Evolutionary conservation across 805 yeast genomes (phyloP), one percentile per base, ranked within the genome.

Genomic region (Starmera dryadoides): DNA sequence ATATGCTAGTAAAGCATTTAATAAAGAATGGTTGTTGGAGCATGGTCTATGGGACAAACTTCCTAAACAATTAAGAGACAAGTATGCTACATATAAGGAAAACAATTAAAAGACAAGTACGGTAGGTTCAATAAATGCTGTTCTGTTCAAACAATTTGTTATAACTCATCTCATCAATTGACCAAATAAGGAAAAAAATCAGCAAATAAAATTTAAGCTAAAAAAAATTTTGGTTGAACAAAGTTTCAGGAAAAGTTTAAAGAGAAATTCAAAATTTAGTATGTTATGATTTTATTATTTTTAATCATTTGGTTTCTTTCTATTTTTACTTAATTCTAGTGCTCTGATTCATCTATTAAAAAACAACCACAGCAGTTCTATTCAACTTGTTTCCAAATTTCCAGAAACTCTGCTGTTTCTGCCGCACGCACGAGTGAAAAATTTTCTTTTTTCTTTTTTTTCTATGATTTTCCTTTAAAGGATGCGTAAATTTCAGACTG

Each of bases 1-100:
- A 33, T 52, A 52, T 36, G 49, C 50, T 6, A 46, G 51, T 6
- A 52, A 46, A 42, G 36, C 50, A 8, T 48, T 50, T 36, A 50
- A 45, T 38, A 37, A 40, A 35, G 31, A 36, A 6, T 52, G 49
- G 48, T 35, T 52, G 6, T 11, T 34, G 9, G 50, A 49, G 18
- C 34, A 48, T 6, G 48, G 45, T 4, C 51, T 46, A 28, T 52
- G 54, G 54, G 47, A 48, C 8, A 22, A 38, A 15, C 46, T 51
- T 11, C 55, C 55, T 4, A 38, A 43, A 2, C 34, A 42, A 7
- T 11, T 49, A 26, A 42, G 36, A 22, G 8, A 21, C 23, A 35
- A 45, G 23, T 45, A 48, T 25, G 54, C 57, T 11, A 26, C 25
- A 11, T 37, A 30, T 16, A 18, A 25, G 32, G 15, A 41, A 35